These are phyloP conservation scores for Penicillium turbatum DNA, from an alignment of 495 filamentous ascomycete species.

Conservation along the genomic window DNA sequence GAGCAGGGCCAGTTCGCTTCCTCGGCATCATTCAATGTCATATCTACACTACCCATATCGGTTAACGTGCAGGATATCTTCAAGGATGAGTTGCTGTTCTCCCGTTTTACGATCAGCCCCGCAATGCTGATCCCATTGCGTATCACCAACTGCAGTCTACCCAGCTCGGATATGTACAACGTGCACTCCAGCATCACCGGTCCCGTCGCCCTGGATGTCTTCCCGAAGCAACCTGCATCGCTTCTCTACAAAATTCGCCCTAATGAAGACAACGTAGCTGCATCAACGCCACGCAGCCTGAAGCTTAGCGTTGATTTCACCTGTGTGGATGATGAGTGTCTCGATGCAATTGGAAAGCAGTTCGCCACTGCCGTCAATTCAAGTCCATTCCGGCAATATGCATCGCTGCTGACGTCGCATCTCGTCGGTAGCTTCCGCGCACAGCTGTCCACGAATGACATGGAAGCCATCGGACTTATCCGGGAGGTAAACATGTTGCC, in stretches of 20 bases:
- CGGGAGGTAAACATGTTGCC: conserved; percentile 41
- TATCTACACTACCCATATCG: conserved; percentile 74
- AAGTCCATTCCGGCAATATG: conserved; percentile 43
- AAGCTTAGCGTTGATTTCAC: conserved; percentile 72
- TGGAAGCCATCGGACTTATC: conserved; percentile 47
- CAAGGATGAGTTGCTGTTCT: conserved; percentile 76
- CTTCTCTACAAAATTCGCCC: conserved; percentile 72
- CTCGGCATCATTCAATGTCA: conserved; percentile 53
- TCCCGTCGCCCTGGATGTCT: conserved; percentile 58
- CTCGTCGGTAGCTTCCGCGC: conserved; percentile 50
- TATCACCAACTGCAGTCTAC: conserved; percentile 64
- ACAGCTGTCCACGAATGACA: conserved; percentile 53
- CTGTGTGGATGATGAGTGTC: conserved; percentile 63
- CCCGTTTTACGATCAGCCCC: conserved; percentile 82
- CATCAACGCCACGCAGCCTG: conserved; percentile 49
- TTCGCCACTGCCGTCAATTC: conserved; percentile 41
- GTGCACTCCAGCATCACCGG: conserved; percentile 57
- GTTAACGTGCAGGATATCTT: conserved; percentile 98
- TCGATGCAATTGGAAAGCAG: conserved; percentile 38
- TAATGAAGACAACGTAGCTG: conserved; percentile 20
- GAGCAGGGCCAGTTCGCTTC: conserved; percentile 68
- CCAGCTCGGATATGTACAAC: conserved; percentile 63
- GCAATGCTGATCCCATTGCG: conserved; percentile 69
- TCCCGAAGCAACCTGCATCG: conserved; percentile 74
- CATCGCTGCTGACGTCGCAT: conserved; percentile 45